phyloP scores from a whole-genome alignment of 2,329 filamentous ascomycete genomes.

The Fusarium scirpi region DNA sequence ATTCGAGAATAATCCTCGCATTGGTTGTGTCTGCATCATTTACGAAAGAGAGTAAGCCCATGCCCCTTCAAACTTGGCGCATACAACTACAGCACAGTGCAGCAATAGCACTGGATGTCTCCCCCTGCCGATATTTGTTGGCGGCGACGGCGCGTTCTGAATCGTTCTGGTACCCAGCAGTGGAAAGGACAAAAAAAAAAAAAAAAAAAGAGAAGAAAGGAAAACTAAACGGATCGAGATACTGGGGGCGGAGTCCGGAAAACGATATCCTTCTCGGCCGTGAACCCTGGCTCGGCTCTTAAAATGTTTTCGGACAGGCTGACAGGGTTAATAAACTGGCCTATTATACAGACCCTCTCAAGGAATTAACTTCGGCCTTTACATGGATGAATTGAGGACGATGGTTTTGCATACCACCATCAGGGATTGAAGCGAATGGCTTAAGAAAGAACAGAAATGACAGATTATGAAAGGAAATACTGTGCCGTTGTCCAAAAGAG shows the following conservation, averaged over 20 bases:
- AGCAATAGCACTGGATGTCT: conserved; percentile 5
- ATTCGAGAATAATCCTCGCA: conserved; percentile 20
- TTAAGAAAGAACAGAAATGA: conserved; percentile 26
- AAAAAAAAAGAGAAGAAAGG: background rate
- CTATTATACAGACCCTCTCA: background rate
- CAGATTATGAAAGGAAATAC: background rate
- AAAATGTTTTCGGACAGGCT: conserved; percentile 30
- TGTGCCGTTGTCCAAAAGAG: background rate
- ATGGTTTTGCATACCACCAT: conserved; percentile 28
- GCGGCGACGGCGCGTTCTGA: conserved; percentile 19
- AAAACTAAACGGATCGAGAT: conserved; percentile 13
- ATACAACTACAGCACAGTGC: conserved; percentile 2
- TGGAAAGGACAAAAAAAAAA: background rate
- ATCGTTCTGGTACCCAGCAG: conserved; percentile 11
- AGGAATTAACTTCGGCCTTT: conserved; percentile 20
- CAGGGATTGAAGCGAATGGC: conserved; percentile 14
- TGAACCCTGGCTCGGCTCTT: conserved; percentile 34
- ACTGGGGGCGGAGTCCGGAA: conserved; percentile 24
- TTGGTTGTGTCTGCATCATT: conserved; percentile 21
- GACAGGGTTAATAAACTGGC: conserved; percentile 13
- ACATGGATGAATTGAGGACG: conserved; percentile 16
- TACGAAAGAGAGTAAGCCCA: conserved; percentile 15
- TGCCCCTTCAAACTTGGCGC: conserved; percentile 3
- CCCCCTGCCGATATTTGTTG: conserved; percentile 25
- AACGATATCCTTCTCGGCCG: conserved; percentile 24